phyloP scores from a whole-genome alignment of 371 early-diverging fungal species.

The Apophysomyces trapeziformis region DNA sequence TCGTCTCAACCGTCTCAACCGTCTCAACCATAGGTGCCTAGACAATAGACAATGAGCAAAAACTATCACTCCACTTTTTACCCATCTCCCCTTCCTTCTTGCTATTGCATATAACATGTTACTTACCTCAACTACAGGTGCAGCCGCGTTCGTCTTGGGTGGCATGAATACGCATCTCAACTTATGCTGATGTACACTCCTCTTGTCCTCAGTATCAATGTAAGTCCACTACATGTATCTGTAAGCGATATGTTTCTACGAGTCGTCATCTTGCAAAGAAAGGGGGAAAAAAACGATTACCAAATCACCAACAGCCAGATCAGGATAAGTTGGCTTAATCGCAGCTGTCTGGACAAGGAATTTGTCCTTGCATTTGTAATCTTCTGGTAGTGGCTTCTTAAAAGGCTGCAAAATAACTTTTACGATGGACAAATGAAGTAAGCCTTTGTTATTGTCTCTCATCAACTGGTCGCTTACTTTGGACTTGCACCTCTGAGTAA shows the following conservation, averaged over 20 bases:
- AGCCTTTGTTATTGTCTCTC: background rate
- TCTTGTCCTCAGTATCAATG: slow-evolving; percentile 55
- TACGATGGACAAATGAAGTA: background rate
- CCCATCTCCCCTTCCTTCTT: too few species aligned
- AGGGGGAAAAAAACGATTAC: slow-evolving; percentile 3
- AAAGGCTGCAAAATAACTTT: slow-evolving; percentile 78
- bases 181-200: slow-evolving; percentile 65
- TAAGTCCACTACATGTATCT: slow-evolving; percentile 55
- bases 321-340: slow-evolving; percentile 16
- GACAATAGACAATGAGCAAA: background rate
- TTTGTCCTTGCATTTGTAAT: slow-evolving; percentile 83
- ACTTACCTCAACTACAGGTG: slow-evolving; percentile 9
- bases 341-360: slow-evolving; percentile 70
- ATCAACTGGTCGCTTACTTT: slow-evolving; percentile 47
- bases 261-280: too few species aligned
- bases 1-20: background rate
- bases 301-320: slow-evolving; percentile 25
- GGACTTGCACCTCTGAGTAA: slow-evolving; percentile 60
- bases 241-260: slow-evolving; percentile 14
- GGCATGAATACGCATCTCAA: slow-evolving; percentile 63
- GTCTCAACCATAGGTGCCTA: slow-evolving; percentile 9
- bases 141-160: slow-evolving; percentile 11
- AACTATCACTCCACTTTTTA: too few species aligned
- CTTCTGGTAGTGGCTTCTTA: slow-evolving; percentile 70
- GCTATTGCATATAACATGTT: too few species aligned